Percentiles rank a stretch among this genome's conserved stretches.
phyloP scores from a whole-genome alignment of 495 filamentous ascomycete species.

The Lepraria neglecta region DNA sequence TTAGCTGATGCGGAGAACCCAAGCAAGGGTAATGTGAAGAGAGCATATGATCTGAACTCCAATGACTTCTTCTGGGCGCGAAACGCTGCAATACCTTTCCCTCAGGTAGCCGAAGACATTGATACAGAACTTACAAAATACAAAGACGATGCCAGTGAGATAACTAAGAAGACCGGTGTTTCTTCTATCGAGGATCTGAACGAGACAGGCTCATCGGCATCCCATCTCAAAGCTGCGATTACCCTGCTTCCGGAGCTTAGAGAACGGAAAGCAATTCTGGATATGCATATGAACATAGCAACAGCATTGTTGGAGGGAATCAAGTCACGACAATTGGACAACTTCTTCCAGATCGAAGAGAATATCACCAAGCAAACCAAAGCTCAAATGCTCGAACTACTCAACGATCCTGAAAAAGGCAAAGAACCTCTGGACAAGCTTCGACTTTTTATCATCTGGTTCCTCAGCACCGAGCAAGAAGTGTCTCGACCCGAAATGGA shows the following conservation, averaged over 20 bases:
- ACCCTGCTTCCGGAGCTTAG: slow-evolving; percentile 85
- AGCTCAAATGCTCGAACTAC: slow-evolving; percentile 77
- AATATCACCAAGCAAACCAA: slow-evolving; percentile 90
- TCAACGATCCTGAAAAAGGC: slow-evolving; percentile 75
- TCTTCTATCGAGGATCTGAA: slow-evolving; percentile 89
- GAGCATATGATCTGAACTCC: slow-evolving; percentile 79
- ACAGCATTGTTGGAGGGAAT: slow-evolving; percentile 79
- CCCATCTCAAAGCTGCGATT: slow-evolving; percentile 93
- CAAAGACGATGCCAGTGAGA: slow-evolving; percentile 89
- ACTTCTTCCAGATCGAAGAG: slow-evolving; percentile 94
- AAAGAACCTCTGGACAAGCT: slow-evolving; percentile 83
- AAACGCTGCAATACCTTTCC: slow-evolving; percentile 89
- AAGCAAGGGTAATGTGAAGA: slow-evolving; percentile 64
- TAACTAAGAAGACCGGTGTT: slow-evolving; percentile 91
- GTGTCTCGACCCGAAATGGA: slow-evolving; percentile 73
- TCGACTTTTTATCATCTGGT: slow-evolving; percentile 94
- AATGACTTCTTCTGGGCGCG: slow-evolving; percentile 97
- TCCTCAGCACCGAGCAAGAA: slow-evolving; percentile 88
- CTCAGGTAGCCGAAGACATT: slow-evolving; percentile 94
- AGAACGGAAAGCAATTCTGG: slow-evolving; percentile 82
- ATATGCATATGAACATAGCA: slow-evolving; percentile 99
- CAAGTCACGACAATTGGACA: slow-evolving; percentile 90
- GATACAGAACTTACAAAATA: slow-evolving; percentile 87
- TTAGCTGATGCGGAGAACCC: slow-evolving; percentile 69
- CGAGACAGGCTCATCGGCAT: slow-evolving; percentile 78